Conservation (phyloP, 2,329 filamentous ascomycete genomes). For the Nigrograna mackinnonii region DNA sequence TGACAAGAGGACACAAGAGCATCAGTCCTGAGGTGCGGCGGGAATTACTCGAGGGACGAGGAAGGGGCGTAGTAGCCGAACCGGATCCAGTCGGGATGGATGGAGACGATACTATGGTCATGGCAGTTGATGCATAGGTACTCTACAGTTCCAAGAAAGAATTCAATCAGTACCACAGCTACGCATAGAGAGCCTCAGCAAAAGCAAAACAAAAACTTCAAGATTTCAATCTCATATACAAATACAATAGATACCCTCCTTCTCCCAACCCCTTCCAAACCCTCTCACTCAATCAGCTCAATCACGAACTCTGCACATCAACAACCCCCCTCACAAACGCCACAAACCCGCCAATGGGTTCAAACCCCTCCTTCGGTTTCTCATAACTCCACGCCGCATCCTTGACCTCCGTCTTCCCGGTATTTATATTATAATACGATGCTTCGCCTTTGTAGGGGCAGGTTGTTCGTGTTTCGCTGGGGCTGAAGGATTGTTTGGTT, state of each 20-base stretch:
- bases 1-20: slow-evolving; percentile 80
- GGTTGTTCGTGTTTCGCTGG: slow-evolving; percentile 52
- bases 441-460: slow-evolving; percentile 64
- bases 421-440: slow-evolving; percentile 59
- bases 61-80: slow-evolving; percentile 74
- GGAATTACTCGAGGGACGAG: slow-evolving; percentile 85
- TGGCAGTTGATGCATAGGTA: slow-evolving; percentile 38
- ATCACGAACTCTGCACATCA: slow-evolving; percentile 12
- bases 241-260: background rate
- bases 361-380: slow-evolving; percentile 52
- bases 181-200: too few species aligned
- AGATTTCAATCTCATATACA: too few species aligned
- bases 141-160: too few species aligned
- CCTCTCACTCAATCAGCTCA: slow-evolving; percentile 1
- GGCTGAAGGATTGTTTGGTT: slow-evolving; percentile 46
- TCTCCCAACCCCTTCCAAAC: background rate
- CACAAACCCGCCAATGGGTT: slow-evolving; percentile 58
- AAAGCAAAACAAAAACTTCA: background rate
- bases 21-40: slow-evolving; percentile 91
- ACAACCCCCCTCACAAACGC: slow-evolving; percentile 58
- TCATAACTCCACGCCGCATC: slow-evolving; percentile 66
- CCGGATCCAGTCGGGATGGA: slow-evolving; percentile 63
- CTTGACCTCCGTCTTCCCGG: slow-evolving; percentile 51
- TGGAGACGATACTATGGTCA: slow-evolving; percentile 89
- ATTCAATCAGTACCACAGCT: background rate